Conservation (phyloP, 192 early-diverging fungal genomes). For the Podila verticillata region DNA sequence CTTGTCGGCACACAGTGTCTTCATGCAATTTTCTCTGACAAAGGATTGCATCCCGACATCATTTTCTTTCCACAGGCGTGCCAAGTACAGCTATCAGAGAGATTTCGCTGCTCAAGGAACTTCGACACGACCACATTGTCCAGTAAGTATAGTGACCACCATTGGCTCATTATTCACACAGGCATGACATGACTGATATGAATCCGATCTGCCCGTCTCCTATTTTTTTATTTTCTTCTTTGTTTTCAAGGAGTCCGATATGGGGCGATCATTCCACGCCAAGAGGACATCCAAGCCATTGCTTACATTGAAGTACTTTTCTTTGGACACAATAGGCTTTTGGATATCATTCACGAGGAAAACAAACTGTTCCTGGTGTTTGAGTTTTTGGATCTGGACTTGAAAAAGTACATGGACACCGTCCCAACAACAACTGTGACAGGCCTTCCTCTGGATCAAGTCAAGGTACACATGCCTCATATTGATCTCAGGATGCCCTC, state of each 20-base stretch:
- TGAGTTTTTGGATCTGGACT: conserved; percentile 92
- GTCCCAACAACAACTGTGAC: conserved; percentile 32
- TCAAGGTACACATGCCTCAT: conserved; percentile 31
- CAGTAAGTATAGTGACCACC: conserved; percentile 62
- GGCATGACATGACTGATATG: not conserved
- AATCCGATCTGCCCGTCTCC: conserved; percentile 1
- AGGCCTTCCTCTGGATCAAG: conserved; percentile 37
- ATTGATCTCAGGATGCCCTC: too few species aligned
- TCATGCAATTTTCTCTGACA: not conserved
- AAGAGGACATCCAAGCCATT: not conserved
- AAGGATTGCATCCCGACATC: not conserved
- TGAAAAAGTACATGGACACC: conserved; percentile 53
- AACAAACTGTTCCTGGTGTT: conserved; percentile 93
- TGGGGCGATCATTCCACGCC: too few species aligned
- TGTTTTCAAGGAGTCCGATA: not conserved
- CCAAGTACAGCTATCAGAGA: conserved; percentile 89
- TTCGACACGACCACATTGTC: conserved; percentile 87
- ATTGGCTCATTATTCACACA: not conserved
- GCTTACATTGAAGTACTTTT: not conserved
- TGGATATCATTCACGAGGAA: conserved; percentile 91
- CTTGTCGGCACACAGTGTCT: not conserved
- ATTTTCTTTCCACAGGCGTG: conserved; percentile 47
- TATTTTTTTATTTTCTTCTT: not conserved
- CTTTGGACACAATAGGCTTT: conserved; percentile 62
- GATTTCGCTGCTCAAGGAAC: conserved; percentile 87